Base-by-base conservation (phyloP, 139 green algal genomes). In the Pleodorina starrii region DNA sequence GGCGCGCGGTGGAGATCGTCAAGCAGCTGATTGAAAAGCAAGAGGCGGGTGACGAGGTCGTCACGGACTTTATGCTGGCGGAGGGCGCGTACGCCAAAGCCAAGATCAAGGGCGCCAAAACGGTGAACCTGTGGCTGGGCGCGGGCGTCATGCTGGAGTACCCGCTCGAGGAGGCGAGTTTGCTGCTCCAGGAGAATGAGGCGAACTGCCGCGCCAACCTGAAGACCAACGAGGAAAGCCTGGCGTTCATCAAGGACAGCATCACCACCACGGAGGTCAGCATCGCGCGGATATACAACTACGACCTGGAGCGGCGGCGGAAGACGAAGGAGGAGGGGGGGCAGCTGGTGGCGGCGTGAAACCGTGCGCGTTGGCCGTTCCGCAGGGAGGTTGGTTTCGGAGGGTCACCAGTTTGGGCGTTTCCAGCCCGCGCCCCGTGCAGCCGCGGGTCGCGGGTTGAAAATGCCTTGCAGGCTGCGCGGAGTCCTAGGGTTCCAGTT, bases 141-240 rank as follows among this genome's bases (percentile, higher is more conserved):
- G 96, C 96, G 32, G 92, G 91, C 44, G 94, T 98, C 38, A 97
- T 97, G 96, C 90, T 98, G 42, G 96, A 97, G 90, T 98, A 98
- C 73, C 32, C 88, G 0, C 86, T 97, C 1, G 85, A 94, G 36
- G 96, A 98, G 71, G 96, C 94, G 1, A 91, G 90, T 77, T 32
- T 69, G 60, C 85, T 96, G 81, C 90, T 96, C 76, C 76, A 92
- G 54, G 77, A 72, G 57, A 97, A 96, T 80, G 43, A 94, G 36
- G 35, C 43, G n/a, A 95, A 90, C 63, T 93, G 87, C 68, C 79
- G 91, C 43, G 75, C 48, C 11, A 93, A 93, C 60, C 68, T 94
- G 46, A 90, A 90, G 60, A 90, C 59, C 57, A 95, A 92, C 54
- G 80, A 92, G 54, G 85, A 90, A 51, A 91, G 94, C 77, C 51